Conservation (phyloP, 2,329 filamentous ascomycete species). For the Furcasterigmium furcatum region DNA sequence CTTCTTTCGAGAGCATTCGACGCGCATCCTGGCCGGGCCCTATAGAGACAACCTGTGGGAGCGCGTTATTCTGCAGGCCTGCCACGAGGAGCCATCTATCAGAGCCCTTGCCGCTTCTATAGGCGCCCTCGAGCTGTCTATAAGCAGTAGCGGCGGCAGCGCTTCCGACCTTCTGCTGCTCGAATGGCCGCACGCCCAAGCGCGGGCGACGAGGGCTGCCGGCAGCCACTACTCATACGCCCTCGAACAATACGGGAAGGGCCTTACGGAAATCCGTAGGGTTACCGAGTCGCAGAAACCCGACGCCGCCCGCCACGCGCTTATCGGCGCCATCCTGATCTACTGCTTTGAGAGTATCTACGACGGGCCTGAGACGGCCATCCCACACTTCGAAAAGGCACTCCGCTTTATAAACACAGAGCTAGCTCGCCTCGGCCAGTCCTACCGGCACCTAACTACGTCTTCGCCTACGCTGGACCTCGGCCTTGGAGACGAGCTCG, state of each 20-base stretch:
- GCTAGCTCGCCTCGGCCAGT: not conserved
- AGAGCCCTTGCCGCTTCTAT: not conserved
- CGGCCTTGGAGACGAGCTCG: not conserved
- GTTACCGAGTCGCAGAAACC: not conserved
- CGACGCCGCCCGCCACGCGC: not conserved
- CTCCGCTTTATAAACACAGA: not conserved
- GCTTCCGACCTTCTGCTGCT: no score
- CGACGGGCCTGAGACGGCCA: not conserved
- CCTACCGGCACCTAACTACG: not conserved
- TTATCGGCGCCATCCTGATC: not conserved
- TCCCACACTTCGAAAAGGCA: not conserved
- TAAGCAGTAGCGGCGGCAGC: not conserved
- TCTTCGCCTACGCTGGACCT: not conserved
- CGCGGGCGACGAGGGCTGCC: not conserved
- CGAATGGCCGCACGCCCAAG: no score
- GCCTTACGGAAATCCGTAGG: not conserved
- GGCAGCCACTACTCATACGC: not conserved
- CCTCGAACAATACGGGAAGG: not conserved
- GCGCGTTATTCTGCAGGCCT: constrained; percentile 27
- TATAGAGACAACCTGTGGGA: constrained; percentile 33
- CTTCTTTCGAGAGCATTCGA: constrained; percentile 16
- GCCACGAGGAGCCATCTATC: constrained; percentile 26
- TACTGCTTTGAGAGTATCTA: not conserved
- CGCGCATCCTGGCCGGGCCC: constrained; percentile 17
- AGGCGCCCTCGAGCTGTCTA: not conserved